phyloP scores from a whole-genome alignment of 805 yeast genomes.

The Ogataea chonburiensis region DNA sequence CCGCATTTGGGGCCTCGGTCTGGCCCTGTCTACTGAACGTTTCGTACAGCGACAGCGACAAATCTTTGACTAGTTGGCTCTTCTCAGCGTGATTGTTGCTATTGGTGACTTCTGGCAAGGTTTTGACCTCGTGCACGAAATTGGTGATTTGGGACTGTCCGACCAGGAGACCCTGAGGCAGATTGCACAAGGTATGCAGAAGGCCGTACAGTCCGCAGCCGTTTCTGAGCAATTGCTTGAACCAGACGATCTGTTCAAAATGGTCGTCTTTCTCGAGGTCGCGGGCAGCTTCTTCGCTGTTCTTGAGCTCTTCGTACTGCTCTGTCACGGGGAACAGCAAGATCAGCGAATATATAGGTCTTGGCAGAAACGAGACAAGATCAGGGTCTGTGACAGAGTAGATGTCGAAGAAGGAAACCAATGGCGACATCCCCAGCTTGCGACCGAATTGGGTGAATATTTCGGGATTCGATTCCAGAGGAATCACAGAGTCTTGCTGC shows the following conservation, averaged over 20 bases:
- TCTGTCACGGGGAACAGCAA: slow-evolving; percentile 78
- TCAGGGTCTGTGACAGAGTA: slow-evolving; percentile 84
- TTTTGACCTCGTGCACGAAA: slow-evolving; percentile 18
- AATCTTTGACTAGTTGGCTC: slow-evolving; percentile 28
- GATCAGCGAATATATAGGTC: slow-evolving; percentile 76
- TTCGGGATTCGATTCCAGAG: slow-evolving; percentile 87
- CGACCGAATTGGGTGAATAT: slow-evolving; percentile 71
- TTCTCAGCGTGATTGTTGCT: slow-evolving; percentile 26
- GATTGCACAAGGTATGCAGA: slow-evolving; percentile 55
- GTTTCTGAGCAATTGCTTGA: slow-evolving; percentile 77
- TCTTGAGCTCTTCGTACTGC: slow-evolving; percentile 53
- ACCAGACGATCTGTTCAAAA: slow-evolving; percentile 58
- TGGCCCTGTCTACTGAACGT: slow-evolving; percentile 54
- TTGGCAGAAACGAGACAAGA: slow-evolving; percentile 73
- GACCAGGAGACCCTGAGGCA: slow-evolving; percentile 46
- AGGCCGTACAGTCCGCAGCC: slow-evolving; percentile 94
- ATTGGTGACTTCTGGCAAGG: slow-evolving; percentile 15
- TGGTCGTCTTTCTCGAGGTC: slow-evolving; percentile 29
- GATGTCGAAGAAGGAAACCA: slow-evolving; percentile 71
- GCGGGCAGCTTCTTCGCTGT: slow-evolving; percentile 25
- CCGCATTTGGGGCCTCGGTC: slow-evolving; percentile 64
- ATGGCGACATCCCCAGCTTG: slow-evolving; percentile 62
- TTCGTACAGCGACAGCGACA: slow-evolving; percentile 36
- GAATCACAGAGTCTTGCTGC: slow-evolving; percentile 57
- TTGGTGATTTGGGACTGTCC: slow-evolving; percentile 32